A percentile compares a stretch with the other conserved stretches of the same genome.
phyloP scores from a whole-genome alignment of 139 green algal species.

The Diplosphaera chodatii region DNA sequence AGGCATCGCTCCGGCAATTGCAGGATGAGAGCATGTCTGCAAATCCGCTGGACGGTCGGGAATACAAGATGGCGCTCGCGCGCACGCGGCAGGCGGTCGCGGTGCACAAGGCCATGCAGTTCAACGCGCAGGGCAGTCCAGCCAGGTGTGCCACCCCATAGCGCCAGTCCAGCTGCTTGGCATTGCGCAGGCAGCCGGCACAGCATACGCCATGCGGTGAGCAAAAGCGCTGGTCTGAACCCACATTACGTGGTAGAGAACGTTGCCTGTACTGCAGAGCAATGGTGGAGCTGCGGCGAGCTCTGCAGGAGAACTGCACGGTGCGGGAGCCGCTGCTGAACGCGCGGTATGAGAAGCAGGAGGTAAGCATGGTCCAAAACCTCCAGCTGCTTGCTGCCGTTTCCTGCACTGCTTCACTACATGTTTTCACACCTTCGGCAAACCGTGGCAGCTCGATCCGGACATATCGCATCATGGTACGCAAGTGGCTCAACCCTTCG shows the following conservation, averaged over 20 bases:
- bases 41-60: constrained; percentile 25
- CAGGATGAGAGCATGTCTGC: background rate
- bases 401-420: too few species aligned
- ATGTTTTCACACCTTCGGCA: too few species aligned
- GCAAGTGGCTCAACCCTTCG: too few species aligned
- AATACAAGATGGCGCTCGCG: constrained; percentile 57
- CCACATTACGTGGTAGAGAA: too few species aligned
- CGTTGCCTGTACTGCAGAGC: constrained; percentile 34
- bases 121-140: constrained; percentile 44
- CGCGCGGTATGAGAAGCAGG: constrained; percentile 25
- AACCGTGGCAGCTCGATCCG: too few species aligned
- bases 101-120: constrained; percentile 52
- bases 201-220: too few species aligned
- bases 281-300: constrained; percentile 61
- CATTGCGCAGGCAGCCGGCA: too few species aligned
- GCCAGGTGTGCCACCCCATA: constrained; percentile 29
- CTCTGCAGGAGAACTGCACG: constrained; percentile 59
- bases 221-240: too few species aligned
- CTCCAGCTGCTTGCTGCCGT: too few species aligned
- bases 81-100: constrained; percentile 57
- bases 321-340: constrained; percentile 56
- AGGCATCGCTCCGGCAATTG: too few species aligned
- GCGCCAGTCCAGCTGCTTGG: too few species aligned
- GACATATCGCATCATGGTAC: too few species aligned
- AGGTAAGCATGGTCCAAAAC: constrained; percentile 11